Conservation (phyloP, 139 green algal genomes). For the Chlamydomonas sphaeroides region DNA sequence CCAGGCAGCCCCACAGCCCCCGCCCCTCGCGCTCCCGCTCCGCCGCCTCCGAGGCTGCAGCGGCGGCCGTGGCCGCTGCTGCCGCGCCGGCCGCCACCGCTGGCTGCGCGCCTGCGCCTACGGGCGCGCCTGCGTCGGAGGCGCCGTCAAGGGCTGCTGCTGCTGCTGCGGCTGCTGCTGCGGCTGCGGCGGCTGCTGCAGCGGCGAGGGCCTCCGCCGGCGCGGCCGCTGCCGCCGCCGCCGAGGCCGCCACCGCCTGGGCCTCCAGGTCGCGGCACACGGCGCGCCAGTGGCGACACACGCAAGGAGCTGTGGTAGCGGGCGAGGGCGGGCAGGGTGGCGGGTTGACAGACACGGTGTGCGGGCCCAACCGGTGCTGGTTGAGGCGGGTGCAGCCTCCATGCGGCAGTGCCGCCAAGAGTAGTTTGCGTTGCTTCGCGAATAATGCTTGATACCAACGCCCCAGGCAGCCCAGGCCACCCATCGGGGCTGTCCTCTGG, state of each 20-base stretch:
- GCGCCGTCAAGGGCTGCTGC: background rate
- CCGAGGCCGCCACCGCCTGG: background rate
- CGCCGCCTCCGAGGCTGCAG: background rate
- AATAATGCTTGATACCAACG: no score
- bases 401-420: no score
- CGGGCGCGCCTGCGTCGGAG: no score
- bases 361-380: no score
- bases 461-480: no score
- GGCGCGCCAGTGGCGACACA: slow-evolving; percentile 9
- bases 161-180: background rate
- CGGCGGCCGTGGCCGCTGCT: background rate
- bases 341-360: background rate
- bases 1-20: slow-evolving; percentile 23
- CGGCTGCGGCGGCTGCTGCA: background rate
- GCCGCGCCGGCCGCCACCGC: background rate
- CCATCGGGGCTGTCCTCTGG: no score
- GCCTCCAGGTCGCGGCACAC: slow-evolving; percentile 13
- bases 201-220: background rate
- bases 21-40: background rate
- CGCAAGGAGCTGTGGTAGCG: background rate
- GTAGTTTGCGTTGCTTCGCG: no score
- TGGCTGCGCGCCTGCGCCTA: background rate
- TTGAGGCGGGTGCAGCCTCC: no score
- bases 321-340: background rate
- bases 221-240: background rate